A percentile compares a stretch with the other conserved stretches of the same genome.
Conservation (phyloP, 2,329 filamentous ascomycete species). For the Paramyrothecium roridum region DNA sequence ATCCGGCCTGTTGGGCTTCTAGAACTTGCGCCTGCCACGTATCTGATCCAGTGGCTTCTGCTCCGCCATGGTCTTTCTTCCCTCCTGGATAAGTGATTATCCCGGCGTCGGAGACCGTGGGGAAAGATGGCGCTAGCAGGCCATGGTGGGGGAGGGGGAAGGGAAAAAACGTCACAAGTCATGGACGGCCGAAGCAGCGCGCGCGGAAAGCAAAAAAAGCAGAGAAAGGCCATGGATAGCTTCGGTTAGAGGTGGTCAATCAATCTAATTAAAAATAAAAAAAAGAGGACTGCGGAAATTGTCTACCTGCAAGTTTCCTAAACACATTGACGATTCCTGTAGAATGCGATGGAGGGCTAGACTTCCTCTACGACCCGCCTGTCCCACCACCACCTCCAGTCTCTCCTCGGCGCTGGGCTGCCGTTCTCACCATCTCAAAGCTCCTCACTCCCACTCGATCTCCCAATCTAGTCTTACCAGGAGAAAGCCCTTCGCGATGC, state of each 20-base stretch:
- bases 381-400: background rate
- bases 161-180: no score
- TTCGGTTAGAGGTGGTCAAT: background rate
- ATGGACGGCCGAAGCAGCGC: no score
- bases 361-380: background rate
- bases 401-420: background rate
- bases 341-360: background rate
- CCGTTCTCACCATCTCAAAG: slow-evolving; percentile 1
- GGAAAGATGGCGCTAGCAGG: background rate
- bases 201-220: no score
- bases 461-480: background rate
- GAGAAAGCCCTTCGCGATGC: slow-evolving; percentile 49
- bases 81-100: background rate
- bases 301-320: no score
- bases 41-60: no score
- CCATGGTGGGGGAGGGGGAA: background rate
- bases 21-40: no score
- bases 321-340: no score
- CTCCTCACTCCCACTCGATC: slow-evolving; percentile 9
- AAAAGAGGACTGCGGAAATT: no score
- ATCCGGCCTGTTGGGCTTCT: no score
- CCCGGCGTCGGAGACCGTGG: background rate
- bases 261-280: no score
- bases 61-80: background rate
- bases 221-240: background rate